Percentiles rank a stretch among this genome's conserved stretches.
These are phyloP conservation scores for Monoraphidium neglectum DNA, from an alignment of 139 green algal genomes.

Conservation along the genomic window DNA sequence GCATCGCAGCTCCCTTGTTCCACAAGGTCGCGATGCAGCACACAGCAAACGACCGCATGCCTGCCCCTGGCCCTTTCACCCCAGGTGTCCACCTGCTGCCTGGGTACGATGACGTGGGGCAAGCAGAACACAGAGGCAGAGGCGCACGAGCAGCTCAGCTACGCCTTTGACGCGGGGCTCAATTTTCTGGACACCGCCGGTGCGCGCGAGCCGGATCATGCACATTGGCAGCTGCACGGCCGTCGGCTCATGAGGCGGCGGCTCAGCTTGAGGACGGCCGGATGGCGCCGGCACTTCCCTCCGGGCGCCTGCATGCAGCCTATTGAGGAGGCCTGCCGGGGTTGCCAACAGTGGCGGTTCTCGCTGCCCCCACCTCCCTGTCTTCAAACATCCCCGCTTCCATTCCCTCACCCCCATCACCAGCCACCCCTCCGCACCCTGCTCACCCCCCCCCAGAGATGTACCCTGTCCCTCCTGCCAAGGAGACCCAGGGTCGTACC, in stretches of 20 bases:
- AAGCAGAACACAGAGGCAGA: conserved; percentile 36
- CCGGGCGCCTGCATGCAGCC: too few species aligned
- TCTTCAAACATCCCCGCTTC: too few species aligned
- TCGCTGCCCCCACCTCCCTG: too few species aligned
- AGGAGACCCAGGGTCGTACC: conserved; percentile 73
- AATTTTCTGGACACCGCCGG: conserved; percentile 92
- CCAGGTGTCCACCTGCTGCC: conserved; percentile 34
- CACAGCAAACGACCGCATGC: background rate
- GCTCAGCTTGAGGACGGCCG: too few species aligned
- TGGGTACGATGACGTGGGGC: conserved; percentile 94
- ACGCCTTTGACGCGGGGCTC: conserved; percentile 53
- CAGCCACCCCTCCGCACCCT: too few species aligned
- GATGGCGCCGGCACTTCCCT: too few species aligned
- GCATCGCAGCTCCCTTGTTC: background rate
- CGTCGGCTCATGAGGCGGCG: too few species aligned
- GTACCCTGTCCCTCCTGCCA: conserved; percentile 71
- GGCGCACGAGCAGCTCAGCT: conserved; percentile 61
- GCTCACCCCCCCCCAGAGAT: conserved; percentile 71
- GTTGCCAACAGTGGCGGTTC: too few species aligned
- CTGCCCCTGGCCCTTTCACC: background rate
- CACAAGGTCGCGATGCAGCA: too few species aligned
- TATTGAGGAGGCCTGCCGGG: too few species aligned
- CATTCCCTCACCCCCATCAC: too few species aligned
- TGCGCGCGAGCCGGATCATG: conserved; percentile 4
- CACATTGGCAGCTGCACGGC: too few species aligned